A percentile compares a stretch with the other conserved stretches of the same genome.
Conservation (phyloP, 164 flowering plant species). For the Cinnamomum chago region DNA sequence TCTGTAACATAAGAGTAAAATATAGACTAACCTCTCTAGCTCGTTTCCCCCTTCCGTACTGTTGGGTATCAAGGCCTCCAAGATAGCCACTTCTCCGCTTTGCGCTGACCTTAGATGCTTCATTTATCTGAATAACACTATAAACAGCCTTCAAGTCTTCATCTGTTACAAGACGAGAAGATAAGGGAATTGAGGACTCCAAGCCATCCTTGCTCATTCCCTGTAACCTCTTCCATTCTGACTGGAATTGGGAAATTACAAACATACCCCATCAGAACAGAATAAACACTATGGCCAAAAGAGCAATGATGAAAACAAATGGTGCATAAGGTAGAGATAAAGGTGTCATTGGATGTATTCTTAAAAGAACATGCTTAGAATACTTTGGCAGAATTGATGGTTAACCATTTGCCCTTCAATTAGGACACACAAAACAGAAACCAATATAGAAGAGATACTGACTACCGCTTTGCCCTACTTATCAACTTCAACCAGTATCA, state of each 20-base stretch:
- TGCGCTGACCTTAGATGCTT: conserved; percentile 40
- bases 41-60: conserved; percentile 96
- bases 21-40: conserved; percentile 80
- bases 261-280: not conserved
- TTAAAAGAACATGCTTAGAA: too few relatives aligned
- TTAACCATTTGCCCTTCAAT: too few relatives aligned
- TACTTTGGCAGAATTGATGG: too few relatives aligned
- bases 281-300: too few relatives aligned
- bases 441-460: too few relatives aligned
- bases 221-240: conserved; percentile 55
- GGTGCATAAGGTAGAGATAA: too few relatives aligned
- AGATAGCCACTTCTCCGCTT: conserved; percentile 59
- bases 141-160: conserved; percentile 69
- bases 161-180: conserved; percentile 86
- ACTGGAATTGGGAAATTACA: conserved; percentile 33
- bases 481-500: too few relatives aligned
- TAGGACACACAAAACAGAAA: too few relatives aligned
- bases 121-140: conserved; percentile 75
- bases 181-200: conserved; percentile 45
- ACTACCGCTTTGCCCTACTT: too few relatives aligned
- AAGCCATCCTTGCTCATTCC: conserved; percentile 34
- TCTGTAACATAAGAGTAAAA: too few relatives aligned
- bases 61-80: conserved; percentile 78
- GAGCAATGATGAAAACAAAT: too few relatives aligned
- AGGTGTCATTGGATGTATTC: too few relatives aligned